phyloP scores from a whole-genome alignment of 345 rosid genomes.

The Theobroma cacao region DNA sequence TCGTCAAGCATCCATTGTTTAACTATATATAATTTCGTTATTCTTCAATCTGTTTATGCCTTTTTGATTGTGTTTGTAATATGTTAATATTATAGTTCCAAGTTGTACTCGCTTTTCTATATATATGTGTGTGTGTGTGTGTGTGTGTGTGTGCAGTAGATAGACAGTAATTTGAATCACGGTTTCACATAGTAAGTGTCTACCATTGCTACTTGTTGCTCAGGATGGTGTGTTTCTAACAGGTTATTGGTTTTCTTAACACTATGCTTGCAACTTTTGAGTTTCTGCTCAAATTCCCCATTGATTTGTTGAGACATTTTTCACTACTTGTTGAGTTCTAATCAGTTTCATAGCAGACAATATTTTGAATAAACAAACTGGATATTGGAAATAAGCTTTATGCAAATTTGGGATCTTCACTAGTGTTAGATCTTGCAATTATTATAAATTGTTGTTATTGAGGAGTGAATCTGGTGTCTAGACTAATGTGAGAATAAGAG shows the following conservation, averaged over 20 bases:
- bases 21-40: not conserved
- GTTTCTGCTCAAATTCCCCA: not conserved
- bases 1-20: not conserved
- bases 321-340: not conserved
- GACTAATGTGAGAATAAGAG: too few relatives aligned
- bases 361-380: slow-evolving; percentile 5
- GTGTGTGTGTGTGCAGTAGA: not conserved
- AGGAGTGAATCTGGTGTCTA: too few relatives aligned
- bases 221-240: not conserved
- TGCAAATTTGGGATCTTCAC: not conserved
- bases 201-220: not conserved
- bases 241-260: not conserved
- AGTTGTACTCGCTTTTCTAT: not conserved
- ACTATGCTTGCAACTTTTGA: not conserved
- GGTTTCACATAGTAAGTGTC: not conserved
- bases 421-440: not conserved
- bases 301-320: not conserved
- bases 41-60: not conserved
- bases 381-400: not conserved
- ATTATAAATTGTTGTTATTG: not conserved
- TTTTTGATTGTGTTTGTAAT: not conserved
- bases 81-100: not conserved
- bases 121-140: too few relatives aligned
- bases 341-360: not conserved
- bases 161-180: not conserved